Conservation (phyloP, 441 rosid genomes). For the Arabidopsis lyrata region DNA sequence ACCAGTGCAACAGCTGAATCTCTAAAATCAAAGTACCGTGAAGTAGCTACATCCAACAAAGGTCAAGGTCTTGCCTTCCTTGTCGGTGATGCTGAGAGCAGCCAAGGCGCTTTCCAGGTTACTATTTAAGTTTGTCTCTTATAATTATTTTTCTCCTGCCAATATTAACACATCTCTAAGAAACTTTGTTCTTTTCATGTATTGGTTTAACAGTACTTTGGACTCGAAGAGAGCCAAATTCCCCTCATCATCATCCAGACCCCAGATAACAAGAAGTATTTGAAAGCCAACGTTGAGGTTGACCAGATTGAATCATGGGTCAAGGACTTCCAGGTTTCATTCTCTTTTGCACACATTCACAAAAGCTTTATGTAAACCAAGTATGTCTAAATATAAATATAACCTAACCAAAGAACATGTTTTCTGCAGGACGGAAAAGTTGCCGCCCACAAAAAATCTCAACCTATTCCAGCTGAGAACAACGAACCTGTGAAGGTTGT, state of each 20-base stretch:
- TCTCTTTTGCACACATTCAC: conserved; percentile 11
- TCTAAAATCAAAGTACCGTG: conserved; percentile 68
- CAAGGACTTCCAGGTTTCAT: conserved; percentile 82
- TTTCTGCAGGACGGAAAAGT: conserved; percentile 86
- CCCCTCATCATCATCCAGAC: conserved; percentile 83
- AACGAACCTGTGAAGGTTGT: conserved; percentile 91
- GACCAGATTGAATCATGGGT: conserved; percentile 84
- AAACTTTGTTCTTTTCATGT: neutral
- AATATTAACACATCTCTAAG: conserved; percentile 13
- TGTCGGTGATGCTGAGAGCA: conserved; percentile 81
- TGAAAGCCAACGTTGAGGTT: conserved; percentile 71
- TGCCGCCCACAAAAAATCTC: conserved; percentile 68
- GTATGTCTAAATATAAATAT: neutral
- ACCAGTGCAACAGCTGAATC: conserved; percentile 63
- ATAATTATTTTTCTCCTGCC: conserved; percentile 22
- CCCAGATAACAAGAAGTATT: conserved; percentile 70
- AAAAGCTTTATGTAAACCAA: neutral
- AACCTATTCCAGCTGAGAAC: conserved; percentile 85
- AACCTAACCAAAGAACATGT: conserved; percentile 25
- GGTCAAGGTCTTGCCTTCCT: conserved; percentile 75
- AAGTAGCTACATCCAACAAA: conserved; percentile 77
- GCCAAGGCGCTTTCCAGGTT: conserved; percentile 93
- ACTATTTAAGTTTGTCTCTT: conserved; percentile 27
- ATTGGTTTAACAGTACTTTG: conserved; percentile 73
- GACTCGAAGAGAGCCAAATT: conserved; percentile 79